Conservation (phyloP, 2,329 filamentous ascomycete species). For the Aureobasidium sp. region DNA sequence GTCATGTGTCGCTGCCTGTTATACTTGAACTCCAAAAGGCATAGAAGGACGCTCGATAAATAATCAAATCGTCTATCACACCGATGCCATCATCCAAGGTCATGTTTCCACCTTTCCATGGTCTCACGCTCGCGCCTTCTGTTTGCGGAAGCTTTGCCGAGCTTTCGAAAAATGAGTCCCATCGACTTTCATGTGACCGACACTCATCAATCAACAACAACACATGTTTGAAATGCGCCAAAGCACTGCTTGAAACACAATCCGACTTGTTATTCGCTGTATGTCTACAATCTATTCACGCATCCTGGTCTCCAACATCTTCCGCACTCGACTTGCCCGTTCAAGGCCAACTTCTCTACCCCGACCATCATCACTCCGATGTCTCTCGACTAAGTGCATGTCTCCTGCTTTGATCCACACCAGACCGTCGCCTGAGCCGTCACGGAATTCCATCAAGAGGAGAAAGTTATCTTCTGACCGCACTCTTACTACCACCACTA, state of each 20-base stretch:
- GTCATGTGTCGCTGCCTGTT: constrained; percentile 45
- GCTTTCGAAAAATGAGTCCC: constrained; percentile 4
- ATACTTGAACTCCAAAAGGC: neutral
- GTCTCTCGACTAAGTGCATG: constrained; percentile 21
- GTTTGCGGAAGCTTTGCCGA: constrained; percentile 12
- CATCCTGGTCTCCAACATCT: neutral
- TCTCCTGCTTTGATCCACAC: constrained; percentile 23
- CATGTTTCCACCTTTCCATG: neutral
- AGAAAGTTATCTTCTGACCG: constrained; percentile 19
- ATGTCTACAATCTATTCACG: neutral
- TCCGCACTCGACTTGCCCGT: neutral
- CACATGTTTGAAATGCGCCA: neutral
- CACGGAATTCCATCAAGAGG: constrained; percentile 18
- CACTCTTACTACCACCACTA: neutral
- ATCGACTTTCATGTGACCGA: constrained; percentile 8
- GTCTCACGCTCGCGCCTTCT: neutral
- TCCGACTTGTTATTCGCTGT: neutral
- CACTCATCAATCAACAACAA: neutral
- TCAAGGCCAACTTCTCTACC: neutral
- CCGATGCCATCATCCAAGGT: neutral
- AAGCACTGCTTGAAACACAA: neutral
- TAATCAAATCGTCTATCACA: neutral
- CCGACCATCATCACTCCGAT: neutral
- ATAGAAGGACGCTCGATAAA: neutral
- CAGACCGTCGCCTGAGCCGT: constrained; percentile 20